Percentiles rank a stretch among this genome's conserved stretches.
Conservation (phyloP, 192 early-diverging fungal genomes). For the Backusella liffmaniae region DNA sequence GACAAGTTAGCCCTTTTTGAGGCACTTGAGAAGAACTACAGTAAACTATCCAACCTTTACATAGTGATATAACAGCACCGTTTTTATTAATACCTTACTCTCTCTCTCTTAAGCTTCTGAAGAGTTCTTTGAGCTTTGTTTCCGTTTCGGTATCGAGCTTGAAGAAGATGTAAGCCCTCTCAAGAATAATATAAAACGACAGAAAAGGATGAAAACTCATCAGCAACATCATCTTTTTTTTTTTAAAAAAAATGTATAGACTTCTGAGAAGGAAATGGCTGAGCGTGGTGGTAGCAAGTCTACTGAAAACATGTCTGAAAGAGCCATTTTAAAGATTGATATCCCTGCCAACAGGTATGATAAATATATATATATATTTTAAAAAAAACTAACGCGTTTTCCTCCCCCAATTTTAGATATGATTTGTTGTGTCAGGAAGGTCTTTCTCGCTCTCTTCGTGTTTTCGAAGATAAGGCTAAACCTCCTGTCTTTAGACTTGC, state of each 20-base stretch:
- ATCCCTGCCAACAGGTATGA: slow-evolving; percentile 89
- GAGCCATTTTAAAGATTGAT: slow-evolving; percentile 91
- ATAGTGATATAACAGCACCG: not conserved
- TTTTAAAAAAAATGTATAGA: slow-evolving; percentile 45
- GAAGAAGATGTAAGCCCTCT: slow-evolving; percentile 83
- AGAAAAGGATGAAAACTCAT: not conserved
- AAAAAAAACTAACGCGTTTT: not conserved
- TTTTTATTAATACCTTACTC: slow-evolving; percentile 8
- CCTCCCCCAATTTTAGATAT: slow-evolving; percentile 56
- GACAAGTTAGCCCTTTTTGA: slow-evolving; percentile 87
- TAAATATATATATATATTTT: too few relatives aligned
- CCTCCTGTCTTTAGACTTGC: slow-evolving; percentile 68
- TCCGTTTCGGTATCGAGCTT: slow-evolving; percentile 98
- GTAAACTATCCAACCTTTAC: slow-evolving; percentile 42
- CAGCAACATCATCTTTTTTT: not conserved
- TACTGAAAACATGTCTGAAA: slow-evolving; percentile 65
- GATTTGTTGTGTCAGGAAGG: slow-evolving; percentile 98
- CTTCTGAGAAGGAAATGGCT: slow-evolving; percentile 80
- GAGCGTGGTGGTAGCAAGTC: slow-evolving; percentile 58
- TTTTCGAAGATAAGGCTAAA: slow-evolving; percentile 74
- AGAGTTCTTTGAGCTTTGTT: slow-evolving; percentile 97
- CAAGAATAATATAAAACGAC: not conserved
- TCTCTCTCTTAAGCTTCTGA: slow-evolving; percentile 53
- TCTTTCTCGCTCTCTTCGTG: slow-evolving; percentile 81
- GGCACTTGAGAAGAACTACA: slow-evolving; percentile 76